A percentile compares a stretch with the other conserved stretches of the same genome.
phyloP scores from a whole-genome alignment of 179 eudicot species.

The Silene vulgaris region DNA sequence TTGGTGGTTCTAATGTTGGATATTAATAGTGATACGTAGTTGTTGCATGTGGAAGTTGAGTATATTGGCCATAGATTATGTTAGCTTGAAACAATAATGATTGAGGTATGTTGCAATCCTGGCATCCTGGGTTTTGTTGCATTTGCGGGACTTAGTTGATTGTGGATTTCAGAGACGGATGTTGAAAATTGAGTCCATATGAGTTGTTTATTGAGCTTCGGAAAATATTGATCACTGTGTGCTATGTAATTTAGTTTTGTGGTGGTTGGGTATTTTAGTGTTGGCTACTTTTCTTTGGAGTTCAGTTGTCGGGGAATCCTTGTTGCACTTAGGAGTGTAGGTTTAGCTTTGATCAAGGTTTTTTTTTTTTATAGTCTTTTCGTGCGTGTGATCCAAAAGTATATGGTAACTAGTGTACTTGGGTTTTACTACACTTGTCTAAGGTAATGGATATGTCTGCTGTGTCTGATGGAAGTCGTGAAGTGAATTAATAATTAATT shows the following conservation, averaged over 20 bases:
- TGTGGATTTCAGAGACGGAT: no score
- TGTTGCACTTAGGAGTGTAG: background rate
- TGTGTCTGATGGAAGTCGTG: background rate
- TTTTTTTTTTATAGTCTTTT: background rate
- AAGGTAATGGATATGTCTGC: background rate
- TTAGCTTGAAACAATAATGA: no score
- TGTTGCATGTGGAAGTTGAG: no score
- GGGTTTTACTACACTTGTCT: background rate
- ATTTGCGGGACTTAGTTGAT: no score
- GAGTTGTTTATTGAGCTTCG: background rate
- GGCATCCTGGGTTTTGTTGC: no score
- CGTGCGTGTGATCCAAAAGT: background rate
- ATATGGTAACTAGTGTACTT: background rate
- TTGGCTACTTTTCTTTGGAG: background rate
- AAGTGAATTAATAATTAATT: background rate
- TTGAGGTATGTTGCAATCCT: no score
- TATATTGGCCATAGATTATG: no score
- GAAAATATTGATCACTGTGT: background rate
- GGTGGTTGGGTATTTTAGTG: slow-evolving; percentile 1
- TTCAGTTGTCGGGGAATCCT: background rate
- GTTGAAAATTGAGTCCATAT: no score
- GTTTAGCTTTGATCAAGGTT: background rate
- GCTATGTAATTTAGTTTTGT: background rate
- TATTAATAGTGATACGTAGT: background rate
- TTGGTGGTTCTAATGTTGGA: background rate